Evolutionary conservation across 1,284 basidiomycete species (phyloP), one percentile per base, ranked within the genome.

Genomic region (Thecaphora thlaspeos): DNA sequence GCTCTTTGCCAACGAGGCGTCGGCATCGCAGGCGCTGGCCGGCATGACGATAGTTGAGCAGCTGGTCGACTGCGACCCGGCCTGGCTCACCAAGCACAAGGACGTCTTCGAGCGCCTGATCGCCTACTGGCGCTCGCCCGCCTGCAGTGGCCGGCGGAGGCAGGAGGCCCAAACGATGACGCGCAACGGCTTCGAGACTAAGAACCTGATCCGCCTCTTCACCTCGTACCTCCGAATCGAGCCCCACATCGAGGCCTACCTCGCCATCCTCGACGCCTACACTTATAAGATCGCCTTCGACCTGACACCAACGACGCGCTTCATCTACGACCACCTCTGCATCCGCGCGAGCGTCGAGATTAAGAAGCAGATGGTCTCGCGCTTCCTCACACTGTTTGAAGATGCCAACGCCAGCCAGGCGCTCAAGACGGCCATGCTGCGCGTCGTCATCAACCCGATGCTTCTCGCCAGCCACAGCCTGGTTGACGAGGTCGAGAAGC

Each of bases 271-370:
- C 44, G 85, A 87, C 32, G 82, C 92, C 38, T 96, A 89, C 80
- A 87, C 88, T 28, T 87, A 88, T 62, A 85, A 87, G 56, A 83
- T 89, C 14, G 86, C 89, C 3, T 85, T 93, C 75, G 92, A 98
- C 74, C 82, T 90, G 38, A 85, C 90, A 24, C 84, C 82, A 45
- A 82, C 89, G n/a, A 87, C 89, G 0, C 86, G 88, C 57, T 97
- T 97, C 81, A 84, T 98, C 18, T 94, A 94, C 76, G 82, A 84
- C 28, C 88, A 91, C 65, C 87, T 95, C 32, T 89, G 91, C 5
- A 73, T 82, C 34, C 80, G 80, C 55, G 80, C 80, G 26, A 77
- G 79, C 28, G 72, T 71, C 71, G 86, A 74, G 28, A 91, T 91
- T 80, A 88, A 88, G 49, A 85, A 89, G 39, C 89, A 89, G 60